Evolutionary conservation across 495 filamentous ascomycete genomes (phyloP).

Genomic region (Daldinia vernicosa): DNA sequence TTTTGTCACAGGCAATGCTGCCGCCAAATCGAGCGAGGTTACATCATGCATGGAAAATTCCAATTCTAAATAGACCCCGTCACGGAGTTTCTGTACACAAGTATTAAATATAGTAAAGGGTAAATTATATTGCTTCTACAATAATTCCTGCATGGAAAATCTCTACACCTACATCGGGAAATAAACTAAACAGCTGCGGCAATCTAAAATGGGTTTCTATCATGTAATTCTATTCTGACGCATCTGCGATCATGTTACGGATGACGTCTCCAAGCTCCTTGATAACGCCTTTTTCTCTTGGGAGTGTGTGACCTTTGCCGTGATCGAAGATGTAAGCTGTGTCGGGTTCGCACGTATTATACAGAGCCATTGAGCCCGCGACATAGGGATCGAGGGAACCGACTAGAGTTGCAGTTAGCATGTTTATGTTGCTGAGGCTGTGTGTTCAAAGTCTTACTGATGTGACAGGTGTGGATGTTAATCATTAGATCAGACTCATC

Average conservation of each 20-base stretch:
- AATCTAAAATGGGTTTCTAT: conserved; percentile 32
- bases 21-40: conserved; percentile 11
- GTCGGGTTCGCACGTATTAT: conserved; percentile 66
- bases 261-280: conserved; percentile 60
- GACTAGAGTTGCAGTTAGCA: conserved; percentile 47
- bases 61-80: conserved; percentile 11
- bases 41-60: conserved; percentile 36
- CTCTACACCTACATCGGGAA: background rate
- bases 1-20: conserved; percentile 23
- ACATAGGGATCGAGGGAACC: conserved; percentile 67
- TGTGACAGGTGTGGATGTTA: conserved; percentile 65
- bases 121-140: conserved; percentile 26
- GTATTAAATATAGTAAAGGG: background rate
- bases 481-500: conserved; percentile 64
- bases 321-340: conserved; percentile 67
- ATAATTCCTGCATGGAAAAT: conserved; percentile 4
- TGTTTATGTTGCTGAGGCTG: background rate
- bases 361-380: conserved; percentile 64
- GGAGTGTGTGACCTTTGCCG: conserved; percentile 65
- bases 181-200: background rate
- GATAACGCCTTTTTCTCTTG: conserved; percentile 60
- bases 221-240: conserved; percentile 34
- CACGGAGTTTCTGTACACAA: background rate
- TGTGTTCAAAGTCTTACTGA: conserved; percentile 52
- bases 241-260: conserved; percentile 49